Evolutionary conservation across 768 basidiomycete species (phyloP), one percentile per base, ranked within the genome.

Genomic region (Pholiota microspora): DNA sequence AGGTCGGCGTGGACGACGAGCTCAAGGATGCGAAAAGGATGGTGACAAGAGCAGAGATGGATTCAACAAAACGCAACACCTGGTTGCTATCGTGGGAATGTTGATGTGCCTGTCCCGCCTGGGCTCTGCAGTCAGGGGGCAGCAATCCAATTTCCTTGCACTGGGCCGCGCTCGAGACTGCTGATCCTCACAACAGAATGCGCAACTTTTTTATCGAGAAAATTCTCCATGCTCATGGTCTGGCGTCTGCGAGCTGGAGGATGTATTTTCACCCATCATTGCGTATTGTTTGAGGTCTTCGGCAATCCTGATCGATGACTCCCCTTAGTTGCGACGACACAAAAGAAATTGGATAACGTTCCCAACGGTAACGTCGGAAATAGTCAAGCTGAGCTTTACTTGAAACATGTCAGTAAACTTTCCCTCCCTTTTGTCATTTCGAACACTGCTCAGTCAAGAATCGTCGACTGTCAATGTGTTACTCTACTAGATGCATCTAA

Each of bases 41-140:
- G 51, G 51, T 45, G 51, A 29, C 51, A 51, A 51, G 58, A 35
- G 32, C 21, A 28, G 32, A 51, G 40, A 21, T 31, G 48, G 55
- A 40, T 64, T 61, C 62, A 59, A 64, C 59, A 60, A 59, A 54
- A 58, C 53, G 53, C 49, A 57, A 56, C 49, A 36, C 34, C 49
- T 34, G 38, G 40, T 31, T 40, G 36, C 38, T 36, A 40, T 16
- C 61, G 61, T 64, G 64, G 49, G 61, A 64, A 64, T 36, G 29
- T 10, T 50, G 21, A n/a, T 46, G 54, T 55, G 31, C 27, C 36
- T 48, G 24, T 42, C 59, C 52, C 32, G 16, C 45, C 44, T 31
- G 13, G 45, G 4, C 29, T 27, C 40, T 21, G 7, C 40, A 23
- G 40, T 42, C 45, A 47, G 29, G 29, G 27, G 25, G 6, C 9